Conservation (phyloP, 768 basidiomycete genomes). For the Exsudoporus frostii region DNA sequence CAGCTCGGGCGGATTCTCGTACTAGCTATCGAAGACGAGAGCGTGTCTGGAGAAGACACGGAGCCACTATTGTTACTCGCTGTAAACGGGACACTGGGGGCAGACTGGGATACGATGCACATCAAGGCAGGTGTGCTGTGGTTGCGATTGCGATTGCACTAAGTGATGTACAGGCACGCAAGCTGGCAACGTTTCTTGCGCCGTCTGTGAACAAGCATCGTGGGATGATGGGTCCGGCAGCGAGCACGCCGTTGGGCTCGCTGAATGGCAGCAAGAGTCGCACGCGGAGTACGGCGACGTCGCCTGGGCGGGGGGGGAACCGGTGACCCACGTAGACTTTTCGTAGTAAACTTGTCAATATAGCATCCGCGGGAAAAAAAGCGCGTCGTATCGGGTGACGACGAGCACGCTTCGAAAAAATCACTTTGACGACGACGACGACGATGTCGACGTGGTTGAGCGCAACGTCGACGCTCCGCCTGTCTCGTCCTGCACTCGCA, state of each 20-base stretch:
- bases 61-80: constrained; percentile 68
- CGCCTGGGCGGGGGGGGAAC: constrained; percentile 23
- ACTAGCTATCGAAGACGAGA: constrained; percentile 52
- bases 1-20: constrained; percentile 74
- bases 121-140: constrained; percentile 46
- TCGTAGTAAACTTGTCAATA: neutral
- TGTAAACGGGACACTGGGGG: constrained; percentile 55
- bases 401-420: neutral
- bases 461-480: constrained; percentile 14
- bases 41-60: constrained; percentile 3
- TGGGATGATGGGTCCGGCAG: constrained; percentile 18
- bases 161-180: constrained; percentile 26
- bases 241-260: constrained; percentile 1
- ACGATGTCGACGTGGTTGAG: constrained; percentile 23
- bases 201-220: constrained; percentile 39
- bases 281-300: constrained; percentile 28
- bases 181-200: constrained; percentile 32
- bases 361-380: constrained; percentile 27
- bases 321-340: neutral
- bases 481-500: constrained; percentile 8
- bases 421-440: constrained; percentile 6
- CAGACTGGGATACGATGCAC: constrained; percentile 67
- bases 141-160: neutral
- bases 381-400: neutral
- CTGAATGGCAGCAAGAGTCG: constrained; percentile 23